phyloP scores from a whole-genome alignment of 345 rosid species.

The Hypericum androsaemum region DNA sequence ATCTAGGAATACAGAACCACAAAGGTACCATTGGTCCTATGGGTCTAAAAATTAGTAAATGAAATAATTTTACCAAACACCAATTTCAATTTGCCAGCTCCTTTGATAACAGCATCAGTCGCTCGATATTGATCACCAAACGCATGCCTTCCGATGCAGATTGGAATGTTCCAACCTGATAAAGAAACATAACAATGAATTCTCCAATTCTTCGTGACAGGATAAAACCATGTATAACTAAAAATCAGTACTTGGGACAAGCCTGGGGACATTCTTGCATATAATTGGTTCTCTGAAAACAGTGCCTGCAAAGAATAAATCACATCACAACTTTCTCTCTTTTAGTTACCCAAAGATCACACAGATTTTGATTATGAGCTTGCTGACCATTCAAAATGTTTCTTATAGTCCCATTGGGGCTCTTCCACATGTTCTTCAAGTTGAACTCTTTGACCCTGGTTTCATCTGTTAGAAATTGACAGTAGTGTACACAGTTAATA shows the following conservation, averaged over 20 bases:
- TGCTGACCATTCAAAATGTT: slow-evolving; percentile 82
- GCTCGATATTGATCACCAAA: slow-evolving; percentile 97
- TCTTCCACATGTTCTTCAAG: slow-evolving; percentile 94
- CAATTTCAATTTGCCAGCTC: slow-evolving; percentile 83
- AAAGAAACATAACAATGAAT: too few relatives aligned
- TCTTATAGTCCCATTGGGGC: slow-evolving; percentile 95
- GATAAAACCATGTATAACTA: slow-evolving; percentile 1
- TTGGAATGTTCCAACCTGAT: slow-evolving; percentile 92
- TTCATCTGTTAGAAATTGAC: slow-evolving; percentile 53
- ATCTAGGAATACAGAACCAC: neutral
- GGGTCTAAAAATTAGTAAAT: neutral
- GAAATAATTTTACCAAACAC: slow-evolving; percentile 49
- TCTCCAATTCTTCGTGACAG: too few relatives aligned
- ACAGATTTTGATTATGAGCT: neutral
- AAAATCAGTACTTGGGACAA: slow-evolving; percentile 56
- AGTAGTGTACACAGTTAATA: neutral
- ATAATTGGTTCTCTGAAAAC: slow-evolving; percentile 95
- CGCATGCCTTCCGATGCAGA: slow-evolving; percentile 99
- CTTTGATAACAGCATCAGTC: slow-evolving; percentile 82
- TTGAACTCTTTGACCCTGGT: slow-evolving; percentile 76
- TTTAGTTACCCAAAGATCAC: neutral
- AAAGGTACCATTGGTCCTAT: neutral
- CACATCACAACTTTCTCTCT: neutral
- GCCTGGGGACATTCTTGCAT: slow-evolving; percentile 82
- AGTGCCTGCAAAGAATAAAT: slow-evolving; percentile 50